Percentiles rank a stretch among this genome's conserved stretches.
Evolutionary conservation across 805 yeast species (phyloP).

Genomic region (Lipomyces sp.): DNA sequence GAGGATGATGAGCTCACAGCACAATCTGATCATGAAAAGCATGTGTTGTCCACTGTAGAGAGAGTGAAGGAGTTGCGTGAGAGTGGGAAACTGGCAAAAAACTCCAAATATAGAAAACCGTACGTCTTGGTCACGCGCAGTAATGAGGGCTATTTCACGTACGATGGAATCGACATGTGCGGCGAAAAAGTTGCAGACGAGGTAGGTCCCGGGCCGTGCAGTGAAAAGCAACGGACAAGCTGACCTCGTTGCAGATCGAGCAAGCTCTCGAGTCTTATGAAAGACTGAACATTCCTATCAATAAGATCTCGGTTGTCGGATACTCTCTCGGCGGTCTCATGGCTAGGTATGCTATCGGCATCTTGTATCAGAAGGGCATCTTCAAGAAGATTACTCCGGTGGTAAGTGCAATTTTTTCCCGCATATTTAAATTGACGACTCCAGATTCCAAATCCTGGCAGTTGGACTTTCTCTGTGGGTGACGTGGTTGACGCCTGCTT

Average conservation of each 20-base stretch:
- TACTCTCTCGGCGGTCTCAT: constrained; percentile 86
- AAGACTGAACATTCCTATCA: constrained; percentile 47
- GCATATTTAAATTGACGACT: background rate
- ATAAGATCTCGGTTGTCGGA: constrained; percentile 78
- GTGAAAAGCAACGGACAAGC: constrained; percentile 45
- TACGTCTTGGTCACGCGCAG: constrained; percentile 55
- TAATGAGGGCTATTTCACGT: constrained; percentile 74
- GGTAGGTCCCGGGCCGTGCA: constrained; percentile 45
- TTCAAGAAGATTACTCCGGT: constrained; percentile 63
- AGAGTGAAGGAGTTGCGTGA: constrained; percentile 41
- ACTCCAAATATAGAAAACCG: constrained; percentile 33
- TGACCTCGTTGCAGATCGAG: constrained; percentile 36
- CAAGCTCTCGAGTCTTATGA: constrained; percentile 39
- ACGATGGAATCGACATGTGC: constrained; percentile 86
- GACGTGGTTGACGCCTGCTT: constrained; percentile 8
- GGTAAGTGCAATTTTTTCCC: constrained; percentile 21
- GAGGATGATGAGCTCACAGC: constrained; percentile 40
- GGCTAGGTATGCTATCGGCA: constrained; percentile 79
- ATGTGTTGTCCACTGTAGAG: constrained; percentile 37
- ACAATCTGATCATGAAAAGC: constrained; percentile 31
- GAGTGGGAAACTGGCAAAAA: constrained; percentile 21
- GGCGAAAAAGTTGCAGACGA: constrained; percentile 77
- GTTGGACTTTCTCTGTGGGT: background rate
- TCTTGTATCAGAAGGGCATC: constrained; percentile 57
- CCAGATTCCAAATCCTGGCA: background rate